Base-by-base conservation (phyloP, 495 filamentous ascomycete species). In the Cetradonia linearis region DNA sequence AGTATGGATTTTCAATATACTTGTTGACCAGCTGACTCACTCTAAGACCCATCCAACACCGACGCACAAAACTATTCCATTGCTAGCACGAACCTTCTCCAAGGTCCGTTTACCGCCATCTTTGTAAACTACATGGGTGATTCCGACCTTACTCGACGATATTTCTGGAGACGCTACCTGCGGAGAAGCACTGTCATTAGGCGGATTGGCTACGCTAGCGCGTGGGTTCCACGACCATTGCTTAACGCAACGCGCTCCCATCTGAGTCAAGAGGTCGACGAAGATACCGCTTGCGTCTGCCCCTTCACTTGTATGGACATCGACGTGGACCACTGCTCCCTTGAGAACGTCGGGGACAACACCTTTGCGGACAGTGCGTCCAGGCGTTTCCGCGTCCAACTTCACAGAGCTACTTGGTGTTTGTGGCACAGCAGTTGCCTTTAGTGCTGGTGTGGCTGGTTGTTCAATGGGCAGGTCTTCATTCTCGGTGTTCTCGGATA, bases 71-170 rank as follows among this genome's bases (percentile, higher is more conserved):
- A 95, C 88, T 25, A 87, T 76, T 1, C 88, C 89, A 23, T 80
- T 77, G 36, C 82, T 84, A 62, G 86, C 79, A 56, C 84, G 78
- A 9, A 94, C 88, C 70, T 95, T 96, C 70, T 96, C 86, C 56
- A 96, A 70, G 0, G 92, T 96, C 37, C 87, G 81, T 57, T 88
- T 83, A 10, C 86, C 86, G 46, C 93, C 93, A 72, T 96, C 93
- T 67, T 96, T 96, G 73, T 87, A 98, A 2, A 98, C 83, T 1
- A 98, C 88, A 66, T 98, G 93, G 5, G 93, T 98, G 67, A 96
- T 91, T 3, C 88, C 88, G 36, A 94, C 76, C 69, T 84, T 88
- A 11, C 71, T 74, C n/a, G 63, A 55, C 7, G 69, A 64, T 2
- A 46, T 18, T 11, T 64, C 63, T 16, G 57, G 34, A 7, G 64